Evolutionary conservation across 2,329 filamentous ascomycete species (phyloP).

Genomic region (Fusarium staphyleae): DNA sequence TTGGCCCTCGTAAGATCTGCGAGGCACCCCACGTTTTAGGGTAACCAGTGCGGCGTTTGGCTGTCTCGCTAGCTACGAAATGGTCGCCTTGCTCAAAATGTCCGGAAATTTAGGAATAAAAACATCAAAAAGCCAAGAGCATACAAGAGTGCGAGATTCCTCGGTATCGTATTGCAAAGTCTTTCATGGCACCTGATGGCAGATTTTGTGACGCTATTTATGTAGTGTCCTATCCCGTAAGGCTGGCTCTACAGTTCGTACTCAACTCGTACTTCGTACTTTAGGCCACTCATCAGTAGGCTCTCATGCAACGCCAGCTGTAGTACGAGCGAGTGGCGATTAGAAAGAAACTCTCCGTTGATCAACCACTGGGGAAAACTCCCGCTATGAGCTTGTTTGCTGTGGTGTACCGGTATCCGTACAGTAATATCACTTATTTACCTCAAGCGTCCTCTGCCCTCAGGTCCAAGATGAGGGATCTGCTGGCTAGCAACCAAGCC

Average conservation of each 20-base stretch:
- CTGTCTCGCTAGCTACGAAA: conserved; percentile 14
- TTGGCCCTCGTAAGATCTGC: conserved; percentile 37
- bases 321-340: conserved; percentile 24
- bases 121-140: conserved; percentile 10
- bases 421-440: no score
- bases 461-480: no score
- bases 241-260: conserved; percentile 12
- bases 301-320: no score
- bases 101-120: neutral
- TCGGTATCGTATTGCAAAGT: conserved; percentile 23
- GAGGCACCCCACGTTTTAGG: conserved; percentile 17
- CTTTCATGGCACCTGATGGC: conserved; percentile 26
- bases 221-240: neutral
- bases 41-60: conserved; percentile 19
- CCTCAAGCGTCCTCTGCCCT: no score
- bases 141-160: conserved; percentile 13
- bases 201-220: conserved; percentile 5
- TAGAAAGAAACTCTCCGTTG: no score
- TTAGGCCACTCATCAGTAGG: no score
- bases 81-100: conserved; percentile 6
- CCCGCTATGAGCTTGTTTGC: no score
- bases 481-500: no score
- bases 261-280: conserved; percentile 20
- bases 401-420: no score
- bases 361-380: no score